These are phyloP conservation scores for Emmonsia crescens DNA, from an alignment of 2,329 filamentous ascomycete species.

Conservation along the genomic window DNA sequence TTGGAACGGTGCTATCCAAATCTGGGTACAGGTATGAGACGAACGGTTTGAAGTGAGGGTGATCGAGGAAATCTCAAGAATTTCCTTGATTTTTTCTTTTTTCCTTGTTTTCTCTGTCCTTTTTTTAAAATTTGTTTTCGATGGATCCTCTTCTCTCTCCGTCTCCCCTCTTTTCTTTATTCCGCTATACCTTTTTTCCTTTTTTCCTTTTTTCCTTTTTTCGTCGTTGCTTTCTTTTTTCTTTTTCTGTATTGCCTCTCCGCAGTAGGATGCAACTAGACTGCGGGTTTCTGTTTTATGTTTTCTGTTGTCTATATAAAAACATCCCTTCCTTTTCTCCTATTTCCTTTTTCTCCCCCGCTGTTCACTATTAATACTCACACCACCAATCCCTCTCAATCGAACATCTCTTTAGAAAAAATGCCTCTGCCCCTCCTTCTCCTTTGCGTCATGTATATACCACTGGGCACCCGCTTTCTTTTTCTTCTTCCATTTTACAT, in stretches of 20 bases:
- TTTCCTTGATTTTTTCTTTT: not conserved
- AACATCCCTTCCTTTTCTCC: not conserved
- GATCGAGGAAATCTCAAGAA: constrained; percentile 20
- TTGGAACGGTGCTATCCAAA: constrained; percentile 78
- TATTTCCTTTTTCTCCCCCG: not conserved
- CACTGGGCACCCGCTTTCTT: not conserved
- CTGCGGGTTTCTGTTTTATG: not conserved
- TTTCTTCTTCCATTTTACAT: not conserved
- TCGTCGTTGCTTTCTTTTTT: not conserved
- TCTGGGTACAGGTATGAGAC: constrained; percentile 60
- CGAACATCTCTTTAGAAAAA: not conserved
- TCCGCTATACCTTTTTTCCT: not conserved
- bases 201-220: not conserved
- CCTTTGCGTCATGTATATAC: not conserved
- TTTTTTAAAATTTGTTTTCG: not conserved
- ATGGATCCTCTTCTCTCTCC: not conserved
- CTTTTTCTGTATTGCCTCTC: not conserved
- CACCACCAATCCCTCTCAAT: not conserved
- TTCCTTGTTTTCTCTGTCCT: not conserved
- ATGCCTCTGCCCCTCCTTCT: not conserved
- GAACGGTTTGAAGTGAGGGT: constrained; percentile 25
- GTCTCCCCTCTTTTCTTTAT: not conserved
- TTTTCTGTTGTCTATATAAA: not conserved
- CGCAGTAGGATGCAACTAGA: not conserved
- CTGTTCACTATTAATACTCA: not conserved